Evolutionary conservation across 495 filamentous ascomycete species (phyloP).

Genomic region (Daldinia childiae): DNA sequence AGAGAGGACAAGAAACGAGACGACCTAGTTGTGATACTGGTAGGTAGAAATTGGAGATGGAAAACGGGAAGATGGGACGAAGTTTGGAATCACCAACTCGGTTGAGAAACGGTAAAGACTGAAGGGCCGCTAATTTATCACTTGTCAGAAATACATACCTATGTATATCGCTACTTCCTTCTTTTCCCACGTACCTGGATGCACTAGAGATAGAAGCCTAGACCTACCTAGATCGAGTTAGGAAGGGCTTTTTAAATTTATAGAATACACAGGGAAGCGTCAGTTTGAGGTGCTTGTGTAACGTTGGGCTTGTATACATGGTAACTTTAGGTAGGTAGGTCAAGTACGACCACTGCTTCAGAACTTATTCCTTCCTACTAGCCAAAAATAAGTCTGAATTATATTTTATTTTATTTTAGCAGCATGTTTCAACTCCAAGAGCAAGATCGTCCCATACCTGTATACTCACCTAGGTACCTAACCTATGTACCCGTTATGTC

Average conservation of each 20-base stretch:
- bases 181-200: constrained; percentile 16
- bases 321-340: constrained; percentile 21
- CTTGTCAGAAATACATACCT: neutral
- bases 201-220: neutral
- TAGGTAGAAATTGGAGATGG: constrained; percentile 8
- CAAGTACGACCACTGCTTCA: constrained; percentile 15
- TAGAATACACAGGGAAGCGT: neutral
- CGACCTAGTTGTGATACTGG: constrained; percentile 13
- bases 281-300: neutral
- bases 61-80: neutral
- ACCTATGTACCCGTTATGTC: too few species aligned
- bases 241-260: neutral
- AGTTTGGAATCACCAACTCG: neutral
- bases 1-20: constrained; percentile 4
- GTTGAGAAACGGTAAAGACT: neutral
- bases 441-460: neutral
- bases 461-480: too few species aligned
- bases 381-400: neutral
- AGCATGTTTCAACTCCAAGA: neutral
- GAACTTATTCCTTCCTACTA: constrained; percentile 17
- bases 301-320: neutral
- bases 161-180: neutral
- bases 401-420: neutral
- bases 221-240: neutral
- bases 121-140: constrained; percentile 8